Evolutionary conservation across 2,329 filamentous ascomycete species (phyloP), one percentile per base, ranked within the genome.

Genomic region (Fusarium oxysporum): DNA sequence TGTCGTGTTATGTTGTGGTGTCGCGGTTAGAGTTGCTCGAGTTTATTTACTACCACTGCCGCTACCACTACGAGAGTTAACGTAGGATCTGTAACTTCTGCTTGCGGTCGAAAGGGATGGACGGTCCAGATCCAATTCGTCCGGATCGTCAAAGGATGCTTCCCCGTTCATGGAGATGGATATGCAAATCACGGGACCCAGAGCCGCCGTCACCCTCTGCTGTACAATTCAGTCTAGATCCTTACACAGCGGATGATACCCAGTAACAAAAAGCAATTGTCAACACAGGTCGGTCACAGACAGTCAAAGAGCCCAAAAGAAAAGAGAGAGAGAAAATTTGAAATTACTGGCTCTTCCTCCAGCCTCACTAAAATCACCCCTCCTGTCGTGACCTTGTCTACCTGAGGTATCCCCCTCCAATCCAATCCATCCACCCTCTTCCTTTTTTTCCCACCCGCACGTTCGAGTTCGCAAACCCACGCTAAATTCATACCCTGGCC

Each of bases 71-170:
- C 47, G 14, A 33, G 30, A 33, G 30, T 51, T n/a, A 37, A 38
- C 14, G 40, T 47, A 47, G 64, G 32, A 54, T 61, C 45, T 68
- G 40, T 54, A 57, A 60, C 55, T 72, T 63, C 61, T 63, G 70
- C 66, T 64, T 73, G 70, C 62, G 70, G 71, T 62, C 62, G 63
- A 68, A 68, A 50, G 68, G 55, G 62, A 65, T 53, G 48, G 66
- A 38, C 16, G 70, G 59, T 70, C 50, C 44, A 64, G 45, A 75
- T 74, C 73, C 76, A 78, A 78, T 78, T 77, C 75, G 76, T 74
- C 75, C 76, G 76, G 76, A 74, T 75, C 62, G 47, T 44, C 51
- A 53, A 69, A 64, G 65, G 54, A 57, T 32, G 45, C 61, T 76
- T 78, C 76, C 76, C 76, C 74, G 76, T 67, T n/a, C 68, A 71